These are phyloP conservation scores for Fusarium longipes DNA, from an alignment of 2,329 filamentous ascomycete genomes.

Conservation along the genomic window DNA sequence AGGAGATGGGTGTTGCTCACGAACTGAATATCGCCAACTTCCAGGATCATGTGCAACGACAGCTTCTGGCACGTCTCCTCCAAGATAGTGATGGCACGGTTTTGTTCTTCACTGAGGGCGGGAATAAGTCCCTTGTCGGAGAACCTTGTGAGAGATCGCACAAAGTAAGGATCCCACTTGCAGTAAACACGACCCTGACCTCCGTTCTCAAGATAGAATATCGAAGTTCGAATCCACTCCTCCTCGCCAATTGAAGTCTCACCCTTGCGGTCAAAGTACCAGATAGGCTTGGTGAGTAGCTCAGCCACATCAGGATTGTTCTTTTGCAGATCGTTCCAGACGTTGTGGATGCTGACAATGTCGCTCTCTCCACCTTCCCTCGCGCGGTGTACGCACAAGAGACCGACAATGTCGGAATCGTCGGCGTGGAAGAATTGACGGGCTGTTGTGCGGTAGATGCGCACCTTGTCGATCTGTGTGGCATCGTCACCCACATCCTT, in stretches of 20 bases:
- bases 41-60: slow-evolving; percentile 85
- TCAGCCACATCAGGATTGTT: slow-evolving; percentile 83
- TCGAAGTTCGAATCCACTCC: slow-evolving; percentile 75
- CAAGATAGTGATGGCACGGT: slow-evolving; percentile 68
- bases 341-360: slow-evolving; percentile 79
- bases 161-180: slow-evolving; percentile 93
- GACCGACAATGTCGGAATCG: slow-evolving; percentile 83
- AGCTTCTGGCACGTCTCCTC: slow-evolving; percentile 80
- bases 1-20: slow-evolving; percentile 82
- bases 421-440: slow-evolving; percentile 71
- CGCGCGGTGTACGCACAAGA: slow-evolving; percentile 83
- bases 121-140: slow-evolving; percentile 79
- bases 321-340: slow-evolving; percentile 82
- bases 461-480: slow-evolving; percentile 83
- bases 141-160: slow-evolving; percentile 80
- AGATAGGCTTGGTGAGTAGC: slow-evolving; percentile 79
- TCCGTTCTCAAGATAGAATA: slow-evolving; percentile 81
- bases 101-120: slow-evolving; percentile 74
- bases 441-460: slow-evolving; percentile 90
- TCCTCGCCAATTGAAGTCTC: slow-evolving; percentile 80
- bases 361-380: slow-evolving; percentile 87
- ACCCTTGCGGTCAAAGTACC: slow-evolving; percentile 94
- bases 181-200: slow-evolving; percentile 64
- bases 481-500: slow-evolving; percentile 88
- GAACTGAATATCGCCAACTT: slow-evolving; percentile 90